Evolutionary conservation across 805 yeast species (phyloP).

Genomic region (Metschnikowia proteae): DNA sequence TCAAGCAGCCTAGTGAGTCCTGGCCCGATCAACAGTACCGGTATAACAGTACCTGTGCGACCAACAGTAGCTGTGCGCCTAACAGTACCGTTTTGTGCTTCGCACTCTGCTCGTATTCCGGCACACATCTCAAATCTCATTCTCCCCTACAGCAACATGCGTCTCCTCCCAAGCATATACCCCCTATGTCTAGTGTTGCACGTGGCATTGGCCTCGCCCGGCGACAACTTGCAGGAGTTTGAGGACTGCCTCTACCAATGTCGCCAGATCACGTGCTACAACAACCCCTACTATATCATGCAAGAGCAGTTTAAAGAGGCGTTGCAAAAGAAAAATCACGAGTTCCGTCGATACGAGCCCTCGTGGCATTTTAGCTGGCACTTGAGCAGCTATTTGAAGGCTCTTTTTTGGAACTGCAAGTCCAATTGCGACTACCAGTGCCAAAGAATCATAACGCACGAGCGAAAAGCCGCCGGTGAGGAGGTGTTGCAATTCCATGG

Average conservation of each 20-base stretch:
- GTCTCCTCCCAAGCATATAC: conserved; percentile 1
- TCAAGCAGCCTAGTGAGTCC: too few species aligned
- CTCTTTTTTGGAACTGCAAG: conserved; percentile 39
- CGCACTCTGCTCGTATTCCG: conserved; percentile 3
- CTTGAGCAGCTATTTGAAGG: conserved; percentile 37
- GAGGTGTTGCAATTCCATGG: conserved; percentile 87
- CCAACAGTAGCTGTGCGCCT: too few species aligned
- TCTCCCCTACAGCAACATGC: conserved; percentile 1
- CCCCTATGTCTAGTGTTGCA: neutral
- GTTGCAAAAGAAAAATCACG: conserved; percentile 15
- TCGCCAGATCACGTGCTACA: conserved; percentile 30
- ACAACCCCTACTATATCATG: conserved; percentile 26
- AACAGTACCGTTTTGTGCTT: neutral
- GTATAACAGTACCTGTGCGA: too few species aligned
- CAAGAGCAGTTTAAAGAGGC: conserved; percentile 23
- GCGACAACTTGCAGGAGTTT: conserved; percentile 58
- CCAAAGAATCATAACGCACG: conserved; percentile 67
- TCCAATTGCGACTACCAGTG: conserved; percentile 92
- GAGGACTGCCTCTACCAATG: conserved; percentile 54
- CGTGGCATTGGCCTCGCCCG: conserved; percentile 41
- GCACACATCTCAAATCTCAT: neutral
- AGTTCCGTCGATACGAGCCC: conserved; percentile 26
- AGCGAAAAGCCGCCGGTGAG: conserved; percentile 44
- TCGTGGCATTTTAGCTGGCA: conserved; percentile 38
- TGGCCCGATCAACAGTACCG: too few species aligned